phyloP scores from a whole-genome alignment of 805 yeast genomes.

The Saturnispora kantuleensis region DNA sequence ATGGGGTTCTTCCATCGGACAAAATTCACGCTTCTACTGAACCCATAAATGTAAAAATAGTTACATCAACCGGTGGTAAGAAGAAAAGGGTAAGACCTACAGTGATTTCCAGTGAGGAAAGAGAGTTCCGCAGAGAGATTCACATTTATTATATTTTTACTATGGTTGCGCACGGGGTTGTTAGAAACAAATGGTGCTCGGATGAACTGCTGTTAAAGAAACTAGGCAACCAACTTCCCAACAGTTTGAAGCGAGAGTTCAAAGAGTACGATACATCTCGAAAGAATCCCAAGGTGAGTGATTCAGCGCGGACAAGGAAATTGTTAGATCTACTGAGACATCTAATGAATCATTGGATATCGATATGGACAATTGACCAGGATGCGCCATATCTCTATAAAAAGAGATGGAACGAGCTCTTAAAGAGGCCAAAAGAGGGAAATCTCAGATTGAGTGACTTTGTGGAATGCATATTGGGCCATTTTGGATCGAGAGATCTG shows the following conservation, averaged over 20 bases:
- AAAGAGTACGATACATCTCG: constrained; percentile 21
- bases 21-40: constrained; percentile 2
- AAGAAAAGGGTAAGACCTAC: constrained; percentile 23
- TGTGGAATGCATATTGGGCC: constrained; percentile 30
- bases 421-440: constrained; percentile 12
- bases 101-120: constrained; percentile 45
- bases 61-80: constrained; percentile 10
- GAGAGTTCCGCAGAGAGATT: constrained; percentile 37
- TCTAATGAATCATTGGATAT: constrained; percentile 51
- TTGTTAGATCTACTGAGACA: constrained; percentile 70
- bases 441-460: constrained; percentile 35
- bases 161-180: constrained; percentile 56
- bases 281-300: constrained; percentile 8
- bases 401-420: constrained; percentile 40
- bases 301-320: constrained; percentile 36
- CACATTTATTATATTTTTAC: constrained; percentile 52
- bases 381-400: constrained; percentile 39
- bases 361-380: constrained; percentile 23
- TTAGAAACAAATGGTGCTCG: constrained; percentile 70
- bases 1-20: neutral
- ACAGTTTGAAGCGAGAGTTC: constrained; percentile 35
- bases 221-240: constrained; percentile 41
- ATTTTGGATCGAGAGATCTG: constrained; percentile 65
- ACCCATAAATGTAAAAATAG: constrained; percentile 19
- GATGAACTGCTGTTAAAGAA: constrained; percentile 31